These are phyloP conservation scores for Veloboletus limbatus DNA, from an alignment of 1,284 basidiomycete species.

Conservation along the genomic window DNA sequence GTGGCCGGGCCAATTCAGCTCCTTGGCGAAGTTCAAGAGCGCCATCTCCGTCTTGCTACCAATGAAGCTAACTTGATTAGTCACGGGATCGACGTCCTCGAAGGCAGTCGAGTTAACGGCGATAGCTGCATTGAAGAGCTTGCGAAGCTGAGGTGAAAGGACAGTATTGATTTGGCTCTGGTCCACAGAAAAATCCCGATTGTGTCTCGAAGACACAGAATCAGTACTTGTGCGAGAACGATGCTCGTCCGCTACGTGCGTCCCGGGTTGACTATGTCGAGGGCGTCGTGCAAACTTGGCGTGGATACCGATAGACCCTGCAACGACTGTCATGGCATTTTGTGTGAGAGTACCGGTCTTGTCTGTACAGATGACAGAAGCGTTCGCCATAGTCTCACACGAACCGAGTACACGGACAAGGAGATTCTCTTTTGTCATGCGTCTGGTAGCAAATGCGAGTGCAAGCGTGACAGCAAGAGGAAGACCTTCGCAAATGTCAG, in stretches of 20 bases:
- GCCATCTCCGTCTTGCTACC: constrained; percentile 98
- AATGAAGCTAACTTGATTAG: constrained; percentile 70
- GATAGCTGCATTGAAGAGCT: constrained; percentile 83
- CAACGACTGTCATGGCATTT: constrained; percentile 95
- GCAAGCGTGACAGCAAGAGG: constrained; percentile 96
- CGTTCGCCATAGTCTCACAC: constrained; percentile 99
- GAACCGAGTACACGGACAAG: constrained; percentile 94
- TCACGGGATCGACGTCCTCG: constrained; percentile 73
- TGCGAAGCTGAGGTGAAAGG: constrained; percentile 61
- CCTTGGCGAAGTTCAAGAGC: constrained; percentile 85
- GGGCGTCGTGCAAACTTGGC: constrained; percentile 89
- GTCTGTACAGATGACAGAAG: constrained; percentile 94
- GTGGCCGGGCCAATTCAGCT: constrained; percentile 82
- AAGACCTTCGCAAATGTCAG: constrained; percentile 54
- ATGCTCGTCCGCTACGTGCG: constrained; percentile 67
- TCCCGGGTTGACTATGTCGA: constrained; percentile 69
- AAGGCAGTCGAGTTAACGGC: constrained; percentile 96
- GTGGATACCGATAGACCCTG: constrained; percentile 90
- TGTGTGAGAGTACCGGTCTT: constrained; percentile 94
- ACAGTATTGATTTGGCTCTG: constrained; percentile 64
- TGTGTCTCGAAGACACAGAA: constrained; percentile 41
- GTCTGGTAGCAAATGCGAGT: constrained; percentile 93
- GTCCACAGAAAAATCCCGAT: constrained; percentile 84
- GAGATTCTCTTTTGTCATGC: constrained; percentile 94
- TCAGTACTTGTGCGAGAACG: constrained; percentile 36